These are phyloP conservation scores for Kodamaea nitidulidarum DNA, from an alignment of 805 yeast species.

Conservation along the genomic window DNA sequence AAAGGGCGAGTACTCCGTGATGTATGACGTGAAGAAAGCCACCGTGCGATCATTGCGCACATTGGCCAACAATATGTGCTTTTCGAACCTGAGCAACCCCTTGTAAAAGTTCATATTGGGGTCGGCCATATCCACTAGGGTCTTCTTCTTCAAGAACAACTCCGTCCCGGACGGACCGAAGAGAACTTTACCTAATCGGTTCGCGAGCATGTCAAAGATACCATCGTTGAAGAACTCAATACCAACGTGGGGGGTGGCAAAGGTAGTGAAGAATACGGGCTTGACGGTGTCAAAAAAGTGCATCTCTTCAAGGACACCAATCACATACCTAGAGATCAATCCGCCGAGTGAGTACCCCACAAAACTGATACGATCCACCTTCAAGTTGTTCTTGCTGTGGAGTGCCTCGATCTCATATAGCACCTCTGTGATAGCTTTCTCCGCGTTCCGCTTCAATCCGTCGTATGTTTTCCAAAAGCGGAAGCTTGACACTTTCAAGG, in stretches of 20 bases:
- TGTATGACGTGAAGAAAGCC: constrained; percentile 78
- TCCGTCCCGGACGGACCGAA: constrained; percentile 38
- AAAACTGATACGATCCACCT: constrained; percentile 34
- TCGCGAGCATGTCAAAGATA: constrained; percentile 31
- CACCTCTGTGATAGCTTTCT: constrained; percentile 33
- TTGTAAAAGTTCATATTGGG: constrained; percentile 46
- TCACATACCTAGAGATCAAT: constrained; percentile 36
- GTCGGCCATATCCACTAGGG: constrained; percentile 52
- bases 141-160: constrained; percentile 32
- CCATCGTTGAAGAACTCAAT: constrained; percentile 33
- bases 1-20: constrained; percentile 72
- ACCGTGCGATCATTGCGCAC: constrained; percentile 81
- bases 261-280: constrained; percentile 38
- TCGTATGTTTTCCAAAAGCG: constrained; percentile 44
- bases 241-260: constrained; percentile 45
- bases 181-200: constrained; percentile 28
- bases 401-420: constrained; percentile 39
- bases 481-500: constrained; percentile 36
- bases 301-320: constrained; percentile 33
- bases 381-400: constrained; percentile 22
- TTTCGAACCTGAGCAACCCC: constrained; percentile 56
- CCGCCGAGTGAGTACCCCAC: constrained; percentile 44
- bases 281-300: constrained; percentile 32
- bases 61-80: constrained; percentile 65
- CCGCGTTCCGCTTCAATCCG: constrained; percentile 35